Percentiles rank a stretch among this genome's conserved stretches.
phyloP scores from a whole-genome alignment of 2,329 filamentous ascomycete genomes.

The Phialemoniopsis sp. region DNA sequence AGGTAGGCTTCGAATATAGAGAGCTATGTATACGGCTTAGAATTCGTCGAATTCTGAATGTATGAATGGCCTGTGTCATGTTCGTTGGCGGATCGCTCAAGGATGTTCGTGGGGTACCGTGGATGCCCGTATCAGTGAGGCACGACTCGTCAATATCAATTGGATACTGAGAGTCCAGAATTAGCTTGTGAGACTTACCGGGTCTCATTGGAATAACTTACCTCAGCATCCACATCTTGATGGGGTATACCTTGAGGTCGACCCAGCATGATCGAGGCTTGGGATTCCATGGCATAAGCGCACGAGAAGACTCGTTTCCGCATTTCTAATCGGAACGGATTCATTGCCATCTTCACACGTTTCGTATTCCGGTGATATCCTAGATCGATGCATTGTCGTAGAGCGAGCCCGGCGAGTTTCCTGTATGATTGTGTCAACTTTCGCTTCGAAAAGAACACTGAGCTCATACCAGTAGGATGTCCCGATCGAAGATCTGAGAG shows the following conservation, averaged over 20 bases:
- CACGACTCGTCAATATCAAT: conserved; percentile 15
- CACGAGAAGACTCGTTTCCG: conserved; percentile 17
- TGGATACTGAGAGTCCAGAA: conserved; percentile 2
- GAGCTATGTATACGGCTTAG: conserved; percentile 3
- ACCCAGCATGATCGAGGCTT: conserved; percentile 14
- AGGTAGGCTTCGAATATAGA: neutral
- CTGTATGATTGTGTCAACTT: conserved; percentile 5
- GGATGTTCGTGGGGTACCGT: conserved; percentile 6
- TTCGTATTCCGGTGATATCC: conserved; percentile 18
- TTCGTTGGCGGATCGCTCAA: conserved; percentile 3
- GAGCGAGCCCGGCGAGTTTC: conserved; percentile 17
- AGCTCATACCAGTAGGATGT: conserved; percentile 18
- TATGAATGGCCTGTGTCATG: conserved; percentile 3
- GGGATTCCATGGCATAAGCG: conserved; percentile 15
- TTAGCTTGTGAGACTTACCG: too few species aligned
- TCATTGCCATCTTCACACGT: conserved; percentile 1
- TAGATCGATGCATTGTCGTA: conserved; percentile 20
- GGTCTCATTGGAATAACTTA: conserved; percentile 5
- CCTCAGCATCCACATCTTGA: conserved; percentile 18
- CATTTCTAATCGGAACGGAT: conserved; percentile 13
- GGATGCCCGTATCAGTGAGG: conserved; percentile 9
- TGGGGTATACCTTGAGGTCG: conserved; percentile 14
- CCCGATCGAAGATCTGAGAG: conserved; percentile 18
- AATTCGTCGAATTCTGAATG: conserved; percentile 2
- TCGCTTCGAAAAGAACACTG: neutral